Conservation (phyloP, 2,329 filamentous ascomycete species). For the Apiospora hydei region DNA sequence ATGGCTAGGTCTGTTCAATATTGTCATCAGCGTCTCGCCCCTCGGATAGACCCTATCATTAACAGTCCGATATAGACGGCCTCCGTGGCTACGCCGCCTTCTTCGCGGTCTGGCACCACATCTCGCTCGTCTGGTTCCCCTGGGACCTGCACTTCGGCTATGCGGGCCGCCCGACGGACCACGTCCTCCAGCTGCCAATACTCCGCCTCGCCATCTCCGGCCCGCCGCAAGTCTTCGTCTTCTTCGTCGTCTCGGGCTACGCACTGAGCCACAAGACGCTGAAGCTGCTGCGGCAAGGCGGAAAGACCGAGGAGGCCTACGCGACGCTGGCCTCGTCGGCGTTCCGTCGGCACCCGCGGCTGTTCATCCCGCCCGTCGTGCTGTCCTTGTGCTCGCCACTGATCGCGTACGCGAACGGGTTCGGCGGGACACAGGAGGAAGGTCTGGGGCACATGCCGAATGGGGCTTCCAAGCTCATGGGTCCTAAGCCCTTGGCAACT, state of each 20-base stretch:
- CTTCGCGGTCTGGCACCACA: slow-evolving; percentile 60
- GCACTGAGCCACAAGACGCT: slow-evolving; percentile 47
- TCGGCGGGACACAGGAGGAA: slow-evolving; percentile 22
- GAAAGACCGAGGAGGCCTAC: slow-evolving; percentile 33
- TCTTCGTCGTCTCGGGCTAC: slow-evolving; percentile 52
- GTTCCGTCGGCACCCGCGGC: slow-evolving; percentile 38
- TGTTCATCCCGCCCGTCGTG: slow-evolving; percentile 38
- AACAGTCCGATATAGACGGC: slow-evolving; percentile 48
- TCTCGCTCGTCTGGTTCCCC: slow-evolving; percentile 41
- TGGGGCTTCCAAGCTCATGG: slow-evolving; percentile 31
- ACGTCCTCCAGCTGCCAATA: slow-evolving; percentile 45
- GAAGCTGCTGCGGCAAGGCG: slow-evolving; percentile 34
- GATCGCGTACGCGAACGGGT: slow-evolving; percentile 34
- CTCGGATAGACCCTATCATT: not conserved
- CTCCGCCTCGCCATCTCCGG: slow-evolving; percentile 46
- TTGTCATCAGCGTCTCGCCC: too few relatives aligned
- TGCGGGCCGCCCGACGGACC: slow-evolving; percentile 28
- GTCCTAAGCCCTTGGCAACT: slow-evolving; percentile 29
- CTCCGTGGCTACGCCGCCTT: slow-evolving; percentile 63
- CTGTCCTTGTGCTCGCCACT: slow-evolving; percentile 31
- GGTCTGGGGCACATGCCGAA: slow-evolving; percentile 31
- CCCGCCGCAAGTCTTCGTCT: slow-evolving; percentile 48
- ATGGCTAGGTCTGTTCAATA: not conserved
- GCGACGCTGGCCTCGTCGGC: slow-evolving; percentile 37
- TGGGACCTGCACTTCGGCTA: slow-evolving; percentile 41